Conservation (phyloP, 2,329 filamentous ascomycete species). For the Penicillium sp. region DNA sequence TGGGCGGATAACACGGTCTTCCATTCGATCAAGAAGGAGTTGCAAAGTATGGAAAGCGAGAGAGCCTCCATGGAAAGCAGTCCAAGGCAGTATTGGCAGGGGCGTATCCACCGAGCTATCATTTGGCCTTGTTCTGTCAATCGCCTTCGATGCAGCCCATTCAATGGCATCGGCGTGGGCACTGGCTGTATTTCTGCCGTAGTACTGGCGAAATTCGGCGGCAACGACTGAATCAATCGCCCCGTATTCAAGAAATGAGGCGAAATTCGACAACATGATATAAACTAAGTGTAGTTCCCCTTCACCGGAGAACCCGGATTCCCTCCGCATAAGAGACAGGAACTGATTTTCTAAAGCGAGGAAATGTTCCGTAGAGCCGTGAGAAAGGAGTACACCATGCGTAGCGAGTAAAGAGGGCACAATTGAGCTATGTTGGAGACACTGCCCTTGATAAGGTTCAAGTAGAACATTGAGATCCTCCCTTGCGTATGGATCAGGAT, state of each 20-base stretch:
- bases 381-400: conserved; percentile 51
- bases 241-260: conserved; percentile 58
- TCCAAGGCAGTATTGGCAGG: conserved; percentile 20
- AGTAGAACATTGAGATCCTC: conserved; percentile 57
- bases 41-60: conserved; percentile 45
- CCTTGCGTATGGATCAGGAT: conserved; percentile 55
- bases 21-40: conserved; percentile 45
- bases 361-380: conserved; percentile 38
- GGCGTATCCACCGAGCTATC: not conserved
- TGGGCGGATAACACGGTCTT: conserved; percentile 53
- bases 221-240: conserved; percentile 33
- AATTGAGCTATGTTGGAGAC: conserved; percentile 33
- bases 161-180: conserved; percentile 19
- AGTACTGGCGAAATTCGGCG: conserved; percentile 23
- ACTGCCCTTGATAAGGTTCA: conserved; percentile 48
- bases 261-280: conserved; percentile 54
- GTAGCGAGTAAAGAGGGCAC: conserved; percentile 53
- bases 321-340: conserved; percentile 45
- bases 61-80: conserved; percentile 38
- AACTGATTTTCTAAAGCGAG: conserved; percentile 41
- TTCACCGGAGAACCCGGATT: conserved; percentile 51
- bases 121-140: not conserved
- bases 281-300: conserved; percentile 54
- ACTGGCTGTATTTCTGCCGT: conserved; percentile 12
- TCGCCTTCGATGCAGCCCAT: conserved; percentile 11